Evolutionary conservation across 495 filamentous ascomycete species (phyloP).

Genomic region (Elasticomyces elasticus): DNA sequence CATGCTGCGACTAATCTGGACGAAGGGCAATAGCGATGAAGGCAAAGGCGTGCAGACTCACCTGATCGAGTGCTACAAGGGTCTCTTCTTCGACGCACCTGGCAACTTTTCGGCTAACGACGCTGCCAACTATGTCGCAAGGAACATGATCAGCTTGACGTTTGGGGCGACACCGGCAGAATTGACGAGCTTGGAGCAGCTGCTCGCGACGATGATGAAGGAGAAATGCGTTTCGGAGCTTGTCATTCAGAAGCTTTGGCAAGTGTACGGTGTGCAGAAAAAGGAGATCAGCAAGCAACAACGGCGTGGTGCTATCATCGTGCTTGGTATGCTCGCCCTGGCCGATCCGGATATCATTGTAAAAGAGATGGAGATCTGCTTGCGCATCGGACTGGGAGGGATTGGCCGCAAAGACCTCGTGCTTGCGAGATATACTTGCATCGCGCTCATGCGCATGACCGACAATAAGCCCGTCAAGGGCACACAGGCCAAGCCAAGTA

Average conservation of each 20-base stretch:
- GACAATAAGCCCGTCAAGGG: conserved; percentile 47
- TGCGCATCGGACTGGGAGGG: conserved; percentile 76
- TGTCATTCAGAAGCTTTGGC: conserved; percentile 89
- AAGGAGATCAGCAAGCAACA: conserved; percentile 90
- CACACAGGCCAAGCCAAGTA: conserved; percentile 49
- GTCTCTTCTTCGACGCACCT: conserved; percentile 90
- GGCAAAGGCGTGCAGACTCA: conserved; percentile 96
- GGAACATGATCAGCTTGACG: conserved; percentile 97
- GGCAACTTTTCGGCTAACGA: conserved; percentile 79
- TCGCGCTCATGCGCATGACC: conserved; percentile 79
- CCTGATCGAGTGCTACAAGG: conserved; percentile 93
- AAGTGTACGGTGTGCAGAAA: conserved; percentile 89
- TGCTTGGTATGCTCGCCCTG: conserved; percentile 91
- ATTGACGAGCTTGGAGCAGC: conserved; percentile 86
- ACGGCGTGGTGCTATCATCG: conserved; percentile 84
- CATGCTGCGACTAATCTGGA: conserved; percentile 97
- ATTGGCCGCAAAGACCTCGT: conserved; percentile 73
- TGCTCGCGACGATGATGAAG: conserved; percentile 96
- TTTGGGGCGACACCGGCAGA: conserved; percentile 91
- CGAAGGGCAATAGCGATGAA: conserved; percentile 97
- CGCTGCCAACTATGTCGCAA: conserved; percentile 86
- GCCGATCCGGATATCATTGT: conserved; percentile 88
- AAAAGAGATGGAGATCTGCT: conserved; percentile 84
- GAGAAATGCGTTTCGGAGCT: conserved; percentile 73
- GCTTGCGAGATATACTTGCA: conserved; percentile 87